phyloP scores from a whole-genome alignment of 1,139 yeast genomes.

The Suhomyces panamericanus region DNA sequence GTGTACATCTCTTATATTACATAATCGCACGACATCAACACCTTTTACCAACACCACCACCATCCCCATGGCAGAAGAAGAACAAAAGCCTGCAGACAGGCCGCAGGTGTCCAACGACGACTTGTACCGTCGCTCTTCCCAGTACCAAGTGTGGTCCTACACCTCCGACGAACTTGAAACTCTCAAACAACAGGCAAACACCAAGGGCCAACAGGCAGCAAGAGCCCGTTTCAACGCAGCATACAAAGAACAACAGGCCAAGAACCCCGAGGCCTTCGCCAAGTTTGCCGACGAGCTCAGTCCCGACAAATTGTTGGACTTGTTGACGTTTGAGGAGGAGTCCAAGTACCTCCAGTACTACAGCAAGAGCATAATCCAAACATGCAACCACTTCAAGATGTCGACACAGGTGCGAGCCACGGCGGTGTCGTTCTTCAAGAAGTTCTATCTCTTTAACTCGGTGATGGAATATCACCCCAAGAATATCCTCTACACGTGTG shows the following conservation, averaged over 20 bases:
- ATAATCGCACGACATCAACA: background rate
- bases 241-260: constrained; percentile 29
- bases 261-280: constrained; percentile 30
- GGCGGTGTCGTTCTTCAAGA: constrained; percentile 77
- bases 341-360: constrained; percentile 63
- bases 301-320: constrained; percentile 36
- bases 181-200: constrained; percentile 50
- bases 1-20: no score
- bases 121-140: constrained; percentile 81
- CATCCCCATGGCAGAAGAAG: background rate
- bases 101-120: constrained; percentile 61
- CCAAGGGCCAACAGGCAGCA: constrained; percentile 49
- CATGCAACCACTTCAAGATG: constrained; percentile 47
- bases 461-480: constrained; percentile 90
- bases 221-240: constrained; percentile 34
- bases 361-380: constrained; percentile 65
- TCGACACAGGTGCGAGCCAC: constrained; percentile 67
- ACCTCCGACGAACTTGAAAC: constrained; percentile 55
- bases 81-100: constrained; percentile 2
- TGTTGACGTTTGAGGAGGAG: constrained; percentile 70
- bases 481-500: constrained; percentile 75
- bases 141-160: constrained; percentile 83
- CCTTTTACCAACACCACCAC: constrained; percentile 1
- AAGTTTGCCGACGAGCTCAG: constrained; percentile 37
- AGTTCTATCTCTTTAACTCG: constrained; percentile 75